Percentiles rank a stretch among this genome's conserved stretches.
phyloP scores from a whole-genome alignment of 1,139 yeast species.

The Taphrina wiesneri region DNA sequence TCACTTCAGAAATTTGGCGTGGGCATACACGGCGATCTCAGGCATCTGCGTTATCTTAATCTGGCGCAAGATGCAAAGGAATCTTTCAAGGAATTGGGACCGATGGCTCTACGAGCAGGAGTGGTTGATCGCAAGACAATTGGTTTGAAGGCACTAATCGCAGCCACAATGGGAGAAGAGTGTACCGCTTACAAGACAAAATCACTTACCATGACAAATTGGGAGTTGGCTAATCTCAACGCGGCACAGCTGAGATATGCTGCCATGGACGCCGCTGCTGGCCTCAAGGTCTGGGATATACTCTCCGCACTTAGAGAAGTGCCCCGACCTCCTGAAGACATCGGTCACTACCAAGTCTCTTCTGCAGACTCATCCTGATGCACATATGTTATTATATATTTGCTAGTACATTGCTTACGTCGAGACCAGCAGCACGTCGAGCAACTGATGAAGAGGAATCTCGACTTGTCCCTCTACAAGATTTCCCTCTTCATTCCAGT shows the following conservation, averaged over 20 bases:
- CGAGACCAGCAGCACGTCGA: conserved; percentile 8
- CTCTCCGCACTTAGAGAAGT: too few relatives aligned
- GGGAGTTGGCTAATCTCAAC: conserved; percentile 7
- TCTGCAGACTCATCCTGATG: neutral
- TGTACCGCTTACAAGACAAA: conserved; percentile 16
- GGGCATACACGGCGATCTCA: conserved; percentile 16
- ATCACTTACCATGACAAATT: conserved; percentile 23
- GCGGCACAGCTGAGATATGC: conserved; percentile 16
- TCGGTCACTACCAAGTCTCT: neutral
- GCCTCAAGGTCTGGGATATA: neutral
- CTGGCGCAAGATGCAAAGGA: neutral
- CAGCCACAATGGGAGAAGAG: conserved; percentile 9
- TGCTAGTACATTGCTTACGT: neutral
- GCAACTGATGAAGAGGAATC: conserved; percentile 2
- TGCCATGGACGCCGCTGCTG: conserved; percentile 29
- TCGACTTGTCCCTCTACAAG: conserved; percentile 7
- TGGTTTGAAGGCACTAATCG: conserved; percentile 26
- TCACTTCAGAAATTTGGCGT: conserved; percentile 16
- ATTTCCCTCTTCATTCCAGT: conserved; percentile 8
- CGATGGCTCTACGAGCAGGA: neutral
- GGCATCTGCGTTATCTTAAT: neutral
- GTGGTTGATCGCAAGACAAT: conserved; percentile 1
- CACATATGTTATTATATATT: neutral
- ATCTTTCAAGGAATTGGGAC: conserved; percentile 14
- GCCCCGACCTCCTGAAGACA: neutral